Evolutionary conservation across 176 grass and related monocot genomes (phyloP).

Genomic region (Bromus sterilis): DNA sequence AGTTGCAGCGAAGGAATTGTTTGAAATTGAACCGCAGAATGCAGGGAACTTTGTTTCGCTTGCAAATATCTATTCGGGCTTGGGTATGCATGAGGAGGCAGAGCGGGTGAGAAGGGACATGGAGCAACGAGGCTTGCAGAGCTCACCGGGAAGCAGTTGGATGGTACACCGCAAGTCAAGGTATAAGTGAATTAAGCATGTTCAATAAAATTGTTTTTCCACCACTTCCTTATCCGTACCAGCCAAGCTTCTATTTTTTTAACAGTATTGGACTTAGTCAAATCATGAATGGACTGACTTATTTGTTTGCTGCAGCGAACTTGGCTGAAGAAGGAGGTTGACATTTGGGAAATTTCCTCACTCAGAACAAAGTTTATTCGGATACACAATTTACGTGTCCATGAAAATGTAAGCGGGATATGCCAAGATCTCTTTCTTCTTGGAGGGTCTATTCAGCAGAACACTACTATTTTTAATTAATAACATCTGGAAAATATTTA

Average conservation of each 20-base stretch:
- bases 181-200: background rate
- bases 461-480: background rate
- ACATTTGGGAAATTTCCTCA: background rate
- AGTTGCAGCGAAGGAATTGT: slow-evolving; percentile 43
- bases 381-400: background rate
- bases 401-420: slow-evolving; percentile 13
- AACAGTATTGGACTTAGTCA: background rate
- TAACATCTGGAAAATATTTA: background rate
- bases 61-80: slow-evolving; percentile 45
- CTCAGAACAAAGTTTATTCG: background rate
- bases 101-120: slow-evolving; percentile 43
- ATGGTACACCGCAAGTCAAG: slow-evolving; percentile 38
- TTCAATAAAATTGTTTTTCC: background rate
- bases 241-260: slow-evolving; percentile 1
- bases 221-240: background rate
- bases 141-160: slow-evolving; percentile 50
- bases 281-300: background rate
- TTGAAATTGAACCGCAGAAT: slow-evolving; percentile 65
- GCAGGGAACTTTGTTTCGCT: slow-evolving; percentile 65
- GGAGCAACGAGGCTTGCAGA: slow-evolving; percentile 43
- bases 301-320: slow-evolving; percentile 2
- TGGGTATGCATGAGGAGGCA: slow-evolving; percentile 52
- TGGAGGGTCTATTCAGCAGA: background rate
- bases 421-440: background rate
- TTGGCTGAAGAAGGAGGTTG: background rate